Evolutionary conservation across 116 monocot species (phyloP), one percentile per base, ranked within the genome.

Genomic region (Papilionanthe hybrid): DNA sequence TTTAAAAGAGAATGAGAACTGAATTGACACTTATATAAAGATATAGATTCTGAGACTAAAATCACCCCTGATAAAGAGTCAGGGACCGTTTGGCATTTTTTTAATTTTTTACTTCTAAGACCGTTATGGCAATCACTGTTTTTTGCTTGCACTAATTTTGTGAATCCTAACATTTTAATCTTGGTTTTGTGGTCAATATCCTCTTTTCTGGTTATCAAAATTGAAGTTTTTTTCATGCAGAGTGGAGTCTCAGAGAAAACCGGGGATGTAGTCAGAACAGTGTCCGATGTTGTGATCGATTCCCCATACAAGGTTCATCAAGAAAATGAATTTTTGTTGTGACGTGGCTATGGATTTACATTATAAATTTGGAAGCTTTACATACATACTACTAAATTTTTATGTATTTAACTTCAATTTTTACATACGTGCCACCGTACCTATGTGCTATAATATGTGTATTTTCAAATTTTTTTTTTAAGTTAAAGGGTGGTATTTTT

Each of bases 281-380:
- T 77, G 28, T 82, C 82, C 17, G 82, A 77, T 77, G 82, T 55
- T 55, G 82, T 82, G 53, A 82, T 77, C 18, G 69, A 82, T 88
- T 95, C 98, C 76, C 84, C 92, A 10, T 50, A 90, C 56, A 99
- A 99, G 98, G 98, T 98, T 85, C 43, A 37, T 37, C 67, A 32
- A 37, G 20, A 23, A 29, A 32, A 57, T 37, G 37, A 37, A 37
- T 37, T 37, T 37, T 37, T 37, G 4, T 44, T 75, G 48, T 22
- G 25, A 22, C 19, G 28, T 67, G 23, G 2, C 69, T 30, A 69
- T 30, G 69, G 5, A 32, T 69, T 69, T 69, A 69, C 37, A 32
- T 29, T 11, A 42, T 32, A 15, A 41, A 28, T 17, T 69, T 69
- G 37, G 37, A 37, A 37, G 37, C 37, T 37, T 37, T 37, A 37